A percentile compares a stretch with the other conserved stretches of the same genome.
Conservation (phyloP, 306 rosid species). For the Canavalia gladiata region DNA sequence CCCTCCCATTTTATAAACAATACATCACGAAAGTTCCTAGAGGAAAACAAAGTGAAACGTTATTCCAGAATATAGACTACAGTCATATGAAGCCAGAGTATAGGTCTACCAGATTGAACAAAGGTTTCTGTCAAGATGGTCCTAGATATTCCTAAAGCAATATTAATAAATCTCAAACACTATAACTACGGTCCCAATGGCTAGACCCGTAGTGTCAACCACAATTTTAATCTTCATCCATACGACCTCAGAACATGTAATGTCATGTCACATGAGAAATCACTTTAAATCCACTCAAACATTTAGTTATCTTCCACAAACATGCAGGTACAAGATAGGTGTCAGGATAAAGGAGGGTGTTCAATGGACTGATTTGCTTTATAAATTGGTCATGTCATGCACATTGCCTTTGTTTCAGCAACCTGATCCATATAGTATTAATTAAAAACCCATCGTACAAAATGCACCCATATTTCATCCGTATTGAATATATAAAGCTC, state of each 20-base stretch:
- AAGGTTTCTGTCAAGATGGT: background rate
- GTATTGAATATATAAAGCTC: slow-evolving; percentile 14
- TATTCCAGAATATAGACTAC: slow-evolving; percentile 5
- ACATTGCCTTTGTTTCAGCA: slow-evolving; percentile 8
- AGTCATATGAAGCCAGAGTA: slow-evolving; percentile 9
- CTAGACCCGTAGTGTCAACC: background rate
- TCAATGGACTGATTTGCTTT: background rate
- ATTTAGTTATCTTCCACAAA: slow-evolving; percentile 15
- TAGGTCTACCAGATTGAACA: background rate
- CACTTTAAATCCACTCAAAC: slow-evolving; percentile 26
- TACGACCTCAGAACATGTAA: background rate
- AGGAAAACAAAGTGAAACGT: slow-evolving; percentile 18
- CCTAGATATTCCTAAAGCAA: slow-evolving; percentile 11
- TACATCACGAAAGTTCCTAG: background rate
- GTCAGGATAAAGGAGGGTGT: background rate
- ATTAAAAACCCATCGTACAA: background rate
- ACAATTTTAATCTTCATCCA: slow-evolving; percentile 2
- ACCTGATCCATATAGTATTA: background rate
- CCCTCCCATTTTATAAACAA: background rate
- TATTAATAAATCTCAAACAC: background rate
- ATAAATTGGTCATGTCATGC: slow-evolving; percentile 5
- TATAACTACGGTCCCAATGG: slow-evolving; percentile 1
- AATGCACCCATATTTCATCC: background rate
- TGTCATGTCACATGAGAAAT: background rate
- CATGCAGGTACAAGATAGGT: background rate